A percentile compares a stretch with the other conserved stretches of the same genome.
These are phyloP conservation scores for Elaeagnus macrophylla DNA, from an alignment of 306 rosid genomes.

Conservation along the genomic window DNA sequence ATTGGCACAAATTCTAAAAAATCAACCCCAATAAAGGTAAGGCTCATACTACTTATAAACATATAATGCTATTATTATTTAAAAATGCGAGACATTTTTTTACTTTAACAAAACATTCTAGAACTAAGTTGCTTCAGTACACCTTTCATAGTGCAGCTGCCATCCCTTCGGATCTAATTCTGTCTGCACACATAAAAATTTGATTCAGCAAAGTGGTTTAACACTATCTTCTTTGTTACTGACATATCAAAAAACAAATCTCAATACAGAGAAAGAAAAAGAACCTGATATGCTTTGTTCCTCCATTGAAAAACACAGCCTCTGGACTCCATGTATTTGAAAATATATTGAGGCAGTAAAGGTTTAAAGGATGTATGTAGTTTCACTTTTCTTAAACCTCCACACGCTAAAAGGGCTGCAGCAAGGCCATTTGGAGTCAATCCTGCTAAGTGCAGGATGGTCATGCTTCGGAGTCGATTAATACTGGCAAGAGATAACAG, in stretches of 20 bases:
- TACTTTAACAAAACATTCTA: too few relatives aligned
- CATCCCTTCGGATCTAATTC: conserved; percentile 33
- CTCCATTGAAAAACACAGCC: conserved; percentile 61
- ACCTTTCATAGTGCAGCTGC: conserved; percentile 25
- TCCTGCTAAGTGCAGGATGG: conserved; percentile 50
- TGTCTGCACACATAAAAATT: conserved; percentile 20
- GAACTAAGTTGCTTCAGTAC: conserved; percentile 11
- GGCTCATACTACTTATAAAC: too few relatives aligned
- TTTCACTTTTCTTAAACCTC: conserved; percentile 52
- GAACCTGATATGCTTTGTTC: conserved; percentile 45
- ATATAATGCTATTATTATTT: too few relatives aligned
- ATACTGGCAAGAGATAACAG: conserved; percentile 51
- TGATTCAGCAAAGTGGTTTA: not conserved
- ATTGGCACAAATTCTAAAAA: too few relatives aligned
- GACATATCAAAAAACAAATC: too few relatives aligned
- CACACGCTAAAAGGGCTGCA: conserved; percentile 41
- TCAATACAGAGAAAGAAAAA: not conserved
- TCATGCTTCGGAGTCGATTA: conserved; percentile 38
- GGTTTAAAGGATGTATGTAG: conserved; percentile 46
- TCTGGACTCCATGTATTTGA: conserved; percentile 40
- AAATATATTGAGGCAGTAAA: conserved; percentile 35
- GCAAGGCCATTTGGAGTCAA: conserved; percentile 54
- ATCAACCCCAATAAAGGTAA: too few relatives aligned
- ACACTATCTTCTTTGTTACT: not conserved
- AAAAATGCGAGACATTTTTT: too few relatives aligned